A percentile compares a stretch with the other conserved stretches of the same genome.
These are phyloP conservation scores for Apodospora peruviana DNA, from an alignment of 495 filamentous ascomycete genomes.

Conservation along the genomic window DNA sequence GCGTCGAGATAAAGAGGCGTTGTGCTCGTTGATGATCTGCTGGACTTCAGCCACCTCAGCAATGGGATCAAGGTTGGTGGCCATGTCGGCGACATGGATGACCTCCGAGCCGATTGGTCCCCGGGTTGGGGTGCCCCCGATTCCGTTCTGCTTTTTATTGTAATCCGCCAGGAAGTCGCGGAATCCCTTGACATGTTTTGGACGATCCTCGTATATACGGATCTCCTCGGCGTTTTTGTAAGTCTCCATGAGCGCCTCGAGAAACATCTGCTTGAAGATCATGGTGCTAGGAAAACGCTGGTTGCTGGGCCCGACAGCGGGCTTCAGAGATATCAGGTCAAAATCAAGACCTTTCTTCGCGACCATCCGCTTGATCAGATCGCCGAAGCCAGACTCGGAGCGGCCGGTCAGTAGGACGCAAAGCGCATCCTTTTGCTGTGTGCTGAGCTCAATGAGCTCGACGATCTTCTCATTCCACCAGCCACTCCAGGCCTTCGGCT, in stretches of 20 bases:
- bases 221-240: slow-evolving; percentile 81
- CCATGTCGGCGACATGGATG: slow-evolving; percentile 75
- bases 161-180: slow-evolving; percentile 71
- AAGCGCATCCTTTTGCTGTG: slow-evolving; percentile 81
- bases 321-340: slow-evolving; percentile 86
- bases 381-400: slow-evolving; percentile 65
- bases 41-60: slow-evolving; percentile 81
- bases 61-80: slow-evolving; percentile 72
- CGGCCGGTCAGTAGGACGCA: slow-evolving; percentile 88
- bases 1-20: slow-evolving; percentile 40
- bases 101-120: slow-evolving; percentile 71
- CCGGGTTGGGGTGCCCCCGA: slow-evolving; percentile 33
- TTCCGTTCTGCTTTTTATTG: slow-evolving; percentile 50
- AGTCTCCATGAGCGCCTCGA: slow-evolving; percentile 73
- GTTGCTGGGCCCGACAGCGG: slow-evolving; percentile 68
- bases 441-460: slow-evolving; percentile 72
- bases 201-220: slow-evolving; percentile 57
- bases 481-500: slow-evolving; percentile 76
- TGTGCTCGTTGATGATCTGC: slow-evolving; percentile 84
- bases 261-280: slow-evolving; percentile 79
- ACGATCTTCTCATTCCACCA: slow-evolving; percentile 98
- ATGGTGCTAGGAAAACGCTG: slow-evolving; percentile 75
- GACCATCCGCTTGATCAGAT: slow-evolving; percentile 79
- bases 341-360: slow-evolving; percentile 74
- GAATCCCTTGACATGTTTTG: slow-evolving; percentile 67